Conservation (phyloP, 306 rosid genomes). For the Hippophae tibetana region DNA sequence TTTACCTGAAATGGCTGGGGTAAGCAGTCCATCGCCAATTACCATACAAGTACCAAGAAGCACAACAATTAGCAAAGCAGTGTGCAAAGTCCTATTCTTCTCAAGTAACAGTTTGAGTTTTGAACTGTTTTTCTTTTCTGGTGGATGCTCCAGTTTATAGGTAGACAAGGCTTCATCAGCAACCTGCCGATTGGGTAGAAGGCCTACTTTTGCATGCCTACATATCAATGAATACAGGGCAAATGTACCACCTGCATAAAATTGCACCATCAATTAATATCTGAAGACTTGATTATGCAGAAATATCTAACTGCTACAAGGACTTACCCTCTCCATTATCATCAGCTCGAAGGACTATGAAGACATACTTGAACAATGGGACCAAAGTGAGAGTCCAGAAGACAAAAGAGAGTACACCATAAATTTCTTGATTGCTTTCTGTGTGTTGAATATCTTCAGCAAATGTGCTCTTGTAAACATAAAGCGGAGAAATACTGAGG, state of each 20-base stretch:
- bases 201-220: constrained; percentile 90
- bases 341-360: constrained; percentile 89
- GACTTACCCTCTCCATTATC: constrained; percentile 91
- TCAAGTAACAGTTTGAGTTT: constrained; percentile 66
- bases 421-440: constrained; percentile 88
- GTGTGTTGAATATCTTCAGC: constrained; percentile 96
- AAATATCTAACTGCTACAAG: constrained; percentile 2
- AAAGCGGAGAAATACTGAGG: constrained; percentile 87
- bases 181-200: constrained; percentile 69
- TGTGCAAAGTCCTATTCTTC: constrained; percentile 66
- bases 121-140: constrained; percentile 49
- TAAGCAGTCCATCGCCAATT: constrained; percentile 95
- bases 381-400: constrained; percentile 96
- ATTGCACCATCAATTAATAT: constrained; percentile 20
- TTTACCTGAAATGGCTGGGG: constrained; percentile 95
- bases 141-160: constrained; percentile 67
- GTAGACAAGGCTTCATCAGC: constrained; percentile 88
- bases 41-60: constrained; percentile 99
- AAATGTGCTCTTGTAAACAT: constrained; percentile 88
- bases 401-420: constrained; percentile 87
- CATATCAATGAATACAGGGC: constrained; percentile 91
- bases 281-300: background rate
- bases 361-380: constrained; percentile 88
- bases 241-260: constrained; percentile 85
- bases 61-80: constrained; percentile 78